Evolutionary conservation across 495 filamentous ascomycete genomes (phyloP), one percentile per base, ranked within the genome.

Genomic region (Symbiotaphrina buchneri): DNA sequence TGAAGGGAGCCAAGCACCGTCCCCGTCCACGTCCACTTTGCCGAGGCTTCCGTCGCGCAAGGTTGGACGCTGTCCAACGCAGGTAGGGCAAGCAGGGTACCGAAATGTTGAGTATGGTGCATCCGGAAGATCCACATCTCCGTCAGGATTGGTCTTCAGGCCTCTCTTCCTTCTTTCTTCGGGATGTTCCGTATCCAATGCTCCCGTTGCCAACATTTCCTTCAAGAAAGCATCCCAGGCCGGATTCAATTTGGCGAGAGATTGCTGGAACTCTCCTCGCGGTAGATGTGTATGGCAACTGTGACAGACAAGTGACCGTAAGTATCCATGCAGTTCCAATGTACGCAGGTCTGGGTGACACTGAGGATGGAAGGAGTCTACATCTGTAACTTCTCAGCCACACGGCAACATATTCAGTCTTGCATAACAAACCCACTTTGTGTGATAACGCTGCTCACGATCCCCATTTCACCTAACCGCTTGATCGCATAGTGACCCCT

Each of bases 91-190:
- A 0, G 87, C 63, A 0, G 87, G 87, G 46, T 95, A 95, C 22
- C 82, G 59, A 41, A 97, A 97, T 0, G 75, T 80, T 3, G 66
- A 71, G 49, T 94, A 94, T 0, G 80, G 76, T 10, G 79, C 80
- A 18, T 68, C 65, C 0, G 82, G 79, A n/a, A 97, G 51, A 40
- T 94, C 87, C 14, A 90, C 80, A 44, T 97, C 87, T 11, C 87
- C 87, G 41, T 97, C 87, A 0, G 87, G 83, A 41, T 95, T 95
- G 19, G 79, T 71, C 41, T 71, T 77, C 18, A 93, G 52, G 1
- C 79, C 80, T 41, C 59, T 68, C 29, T 50, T 59, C 28, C 59
- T 59, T 30, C 73, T 63, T 43, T 83, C 71, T 1, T 65, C 63
- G 1, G 71, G 74, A 42, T 87, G 68, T 30, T 83, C 71, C 0